Conservation (phyloP, 2,329 filamentous ascomycete species). For the Tolypocladium tropicale region DNA sequence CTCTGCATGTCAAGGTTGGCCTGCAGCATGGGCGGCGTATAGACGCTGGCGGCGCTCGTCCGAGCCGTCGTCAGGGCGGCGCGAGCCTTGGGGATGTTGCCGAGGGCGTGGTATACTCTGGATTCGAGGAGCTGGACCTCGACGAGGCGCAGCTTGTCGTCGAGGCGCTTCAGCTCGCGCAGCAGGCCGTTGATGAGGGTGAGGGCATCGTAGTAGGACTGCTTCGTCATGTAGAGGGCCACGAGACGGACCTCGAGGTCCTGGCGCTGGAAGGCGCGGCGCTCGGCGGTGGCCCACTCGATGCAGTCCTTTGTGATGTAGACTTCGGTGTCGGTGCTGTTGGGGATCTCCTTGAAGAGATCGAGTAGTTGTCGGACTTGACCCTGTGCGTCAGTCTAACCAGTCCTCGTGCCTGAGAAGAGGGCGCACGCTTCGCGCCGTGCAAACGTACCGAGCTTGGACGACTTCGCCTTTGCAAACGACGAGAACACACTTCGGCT, state of each 20-base stretch:
- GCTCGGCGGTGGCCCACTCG: constrained; percentile 95
- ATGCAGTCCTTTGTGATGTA: constrained; percentile 97
- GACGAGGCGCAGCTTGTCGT: constrained; percentile 96
- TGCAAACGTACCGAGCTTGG: constrained; percentile 74
- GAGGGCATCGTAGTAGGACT: constrained; percentile 93
- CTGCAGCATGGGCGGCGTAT: constrained; percentile 90
- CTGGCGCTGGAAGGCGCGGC: constrained; percentile 91
- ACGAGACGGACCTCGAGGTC: constrained; percentile 96
- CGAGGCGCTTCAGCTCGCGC: constrained; percentile 91
- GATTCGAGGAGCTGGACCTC: constrained; percentile 98
- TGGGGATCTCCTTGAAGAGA: constrained; percentile 85
- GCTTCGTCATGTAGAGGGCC: constrained; percentile 89
- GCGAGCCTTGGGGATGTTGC: constrained; percentile 91
- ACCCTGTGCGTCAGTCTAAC: neutral
- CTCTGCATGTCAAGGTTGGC: constrained; percentile 98
- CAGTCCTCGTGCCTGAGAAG: neutral
- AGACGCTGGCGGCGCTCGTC: constrained; percentile 92
- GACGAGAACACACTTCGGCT: constrained; percentile 87
- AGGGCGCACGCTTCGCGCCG: neutral
- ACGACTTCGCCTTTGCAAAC: constrained; percentile 97
- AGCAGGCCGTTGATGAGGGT: constrained; percentile 94
- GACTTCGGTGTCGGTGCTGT: constrained; percentile 90
- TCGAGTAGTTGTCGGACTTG: constrained; percentile 93
- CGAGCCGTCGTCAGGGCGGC: constrained; percentile 89
- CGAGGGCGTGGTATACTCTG: constrained; percentile 90